Percentiles rank a stretch among this genome's conserved stretches.
These are phyloP conservation scores for Ophiocordyceps camponoti-leonardi DNA, from an alignment of 2,329 filamentous ascomycete genomes.

Conservation along the genomic window DNA sequence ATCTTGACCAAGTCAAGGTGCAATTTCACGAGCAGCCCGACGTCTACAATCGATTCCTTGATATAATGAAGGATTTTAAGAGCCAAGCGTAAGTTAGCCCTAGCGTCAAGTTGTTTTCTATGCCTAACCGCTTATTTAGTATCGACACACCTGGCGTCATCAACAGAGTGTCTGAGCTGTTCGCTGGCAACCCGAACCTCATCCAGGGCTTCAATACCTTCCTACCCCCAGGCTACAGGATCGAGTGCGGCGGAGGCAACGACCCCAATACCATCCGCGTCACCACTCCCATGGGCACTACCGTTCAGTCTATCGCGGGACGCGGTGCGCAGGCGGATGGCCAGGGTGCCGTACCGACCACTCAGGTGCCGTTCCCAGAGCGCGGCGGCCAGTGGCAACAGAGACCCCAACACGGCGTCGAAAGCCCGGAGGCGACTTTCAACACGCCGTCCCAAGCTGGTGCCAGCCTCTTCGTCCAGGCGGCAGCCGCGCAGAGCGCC, in stretches of 20 bases:
- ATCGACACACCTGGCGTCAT: constrained; percentile 98
- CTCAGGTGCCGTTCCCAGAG: constrained; percentile 29
- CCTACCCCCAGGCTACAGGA: constrained; percentile 83
- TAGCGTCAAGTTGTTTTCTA: neutral
- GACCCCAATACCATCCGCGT: constrained; percentile 94
- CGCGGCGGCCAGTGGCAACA: constrained; percentile 39
- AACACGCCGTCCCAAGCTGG: constrained; percentile 37
- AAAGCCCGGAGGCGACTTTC: constrained; percentile 45
- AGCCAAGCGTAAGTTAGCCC: constrained; percentile 61
- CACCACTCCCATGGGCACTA: constrained; percentile 95
- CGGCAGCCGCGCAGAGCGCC: constrained; percentile 19
- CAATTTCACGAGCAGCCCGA: constrained; percentile 94
- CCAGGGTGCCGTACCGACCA: constrained; percentile 17
- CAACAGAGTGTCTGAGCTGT: constrained; percentile 85
- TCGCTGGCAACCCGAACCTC: constrained; percentile 84
- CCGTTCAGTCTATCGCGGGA: constrained; percentile 66
- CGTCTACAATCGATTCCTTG: constrained; percentile 90
- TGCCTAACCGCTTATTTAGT: constrained; percentile 18
- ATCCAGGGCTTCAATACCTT: constrained; percentile 99
- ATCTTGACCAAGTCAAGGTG: constrained; percentile 95
- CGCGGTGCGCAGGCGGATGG: constrained; percentile 29
- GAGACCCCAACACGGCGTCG: constrained; percentile 36
- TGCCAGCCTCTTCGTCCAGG: constrained; percentile 27
- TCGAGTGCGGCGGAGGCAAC: constrained; percentile 85
- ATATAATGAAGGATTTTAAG: constrained; percentile 99